Conservation (phyloP, 2,329 filamentous ascomycete species). For the Trichoderma breve region DNA sequence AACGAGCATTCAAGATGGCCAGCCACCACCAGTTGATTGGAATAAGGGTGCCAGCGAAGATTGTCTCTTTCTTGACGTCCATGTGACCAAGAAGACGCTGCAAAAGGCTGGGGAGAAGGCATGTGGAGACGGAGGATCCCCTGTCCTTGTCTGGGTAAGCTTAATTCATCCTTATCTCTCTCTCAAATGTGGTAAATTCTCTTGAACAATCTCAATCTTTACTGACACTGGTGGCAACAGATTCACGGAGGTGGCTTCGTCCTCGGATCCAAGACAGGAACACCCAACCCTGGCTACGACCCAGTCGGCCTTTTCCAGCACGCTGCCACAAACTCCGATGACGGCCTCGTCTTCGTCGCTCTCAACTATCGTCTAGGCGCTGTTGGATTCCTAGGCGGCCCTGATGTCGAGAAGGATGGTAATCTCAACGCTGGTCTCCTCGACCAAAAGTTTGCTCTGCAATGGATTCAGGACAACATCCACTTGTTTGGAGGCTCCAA, state of each 20-base stretch:
- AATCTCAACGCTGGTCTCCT: not conserved
- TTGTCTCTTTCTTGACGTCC: not conserved
- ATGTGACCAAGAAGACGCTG: not conserved
- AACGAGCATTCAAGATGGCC: not conserved
- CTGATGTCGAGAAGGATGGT: not conserved
- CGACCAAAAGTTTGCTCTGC: not conserved
- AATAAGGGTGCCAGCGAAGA: not conserved
- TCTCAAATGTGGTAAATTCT: no score
- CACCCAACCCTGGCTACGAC: not conserved
- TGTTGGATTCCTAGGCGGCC: constrained; percentile 37
- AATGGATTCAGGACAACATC: constrained; percentile 42
- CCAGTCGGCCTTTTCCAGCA: not conserved
- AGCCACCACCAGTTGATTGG: not conserved
- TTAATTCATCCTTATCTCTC: not conserved
- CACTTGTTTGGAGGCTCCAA: constrained; percentile 46
- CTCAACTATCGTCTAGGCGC: constrained; percentile 28
- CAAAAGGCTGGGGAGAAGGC: not conserved
- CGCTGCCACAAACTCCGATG: not conserved
- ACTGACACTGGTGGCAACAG: not conserved
- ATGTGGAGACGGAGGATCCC: not conserved
- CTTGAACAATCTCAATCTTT: no score
- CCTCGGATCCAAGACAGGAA: not conserved
- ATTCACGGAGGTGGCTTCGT: not conserved
- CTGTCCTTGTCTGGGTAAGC: not conserved
- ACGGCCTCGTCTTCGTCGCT: not conserved